Conservation (phyloP, 192 early-diverging fungal species). For the Spizellomyces punctatus region DNA sequence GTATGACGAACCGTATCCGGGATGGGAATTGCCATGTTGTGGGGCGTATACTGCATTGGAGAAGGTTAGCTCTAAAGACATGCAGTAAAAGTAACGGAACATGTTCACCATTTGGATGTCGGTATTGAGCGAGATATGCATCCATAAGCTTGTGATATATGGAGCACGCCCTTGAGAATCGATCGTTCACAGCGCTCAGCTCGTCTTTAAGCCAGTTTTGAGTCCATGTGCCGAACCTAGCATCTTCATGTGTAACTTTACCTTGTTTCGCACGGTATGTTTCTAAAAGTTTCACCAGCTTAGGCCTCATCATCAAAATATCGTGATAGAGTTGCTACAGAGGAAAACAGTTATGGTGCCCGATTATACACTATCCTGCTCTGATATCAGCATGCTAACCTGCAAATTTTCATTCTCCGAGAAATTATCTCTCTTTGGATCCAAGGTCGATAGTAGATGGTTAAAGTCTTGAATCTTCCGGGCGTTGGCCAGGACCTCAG, state of each 20-base stretch:
- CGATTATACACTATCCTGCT: conserved; percentile 8
- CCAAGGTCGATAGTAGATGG: conserved; percentile 70
- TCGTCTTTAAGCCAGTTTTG: conserved; percentile 59
- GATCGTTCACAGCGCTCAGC: conserved; percentile 68
- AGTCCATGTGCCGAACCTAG: too few relatives aligned
- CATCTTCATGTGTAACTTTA: conserved; percentile 29
- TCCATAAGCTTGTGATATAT: conserved; percentile 78
- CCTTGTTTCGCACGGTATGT: conserved; percentile 83
- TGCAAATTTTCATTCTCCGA: conserved; percentile 89
- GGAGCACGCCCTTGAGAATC: conserved; percentile 67
- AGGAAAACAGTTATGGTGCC: not conserved
- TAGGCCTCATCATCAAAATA: conserved; percentile 80
- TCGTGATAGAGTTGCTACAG: conserved; percentile 66
- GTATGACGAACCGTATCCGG: not conserved
- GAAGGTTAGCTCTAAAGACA: not conserved
- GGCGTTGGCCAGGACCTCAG: conserved; percentile 72
- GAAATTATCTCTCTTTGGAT: conserved; percentile 80
- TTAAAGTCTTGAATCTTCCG: conserved; percentile 79
- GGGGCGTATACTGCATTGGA: not conserved
- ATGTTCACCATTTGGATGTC: not conserved
- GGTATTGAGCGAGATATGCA: conserved; percentile 46
- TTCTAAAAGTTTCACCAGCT: conserved; percentile 84
- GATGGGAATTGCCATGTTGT: not conserved
- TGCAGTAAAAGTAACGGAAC: not conserved
- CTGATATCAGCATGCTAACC: conserved; percentile 20